phyloP scores from a whole-genome alignment of 2,329 filamentous ascomycete genomes.

The Pseudogymnoascus sp. region DNA sequence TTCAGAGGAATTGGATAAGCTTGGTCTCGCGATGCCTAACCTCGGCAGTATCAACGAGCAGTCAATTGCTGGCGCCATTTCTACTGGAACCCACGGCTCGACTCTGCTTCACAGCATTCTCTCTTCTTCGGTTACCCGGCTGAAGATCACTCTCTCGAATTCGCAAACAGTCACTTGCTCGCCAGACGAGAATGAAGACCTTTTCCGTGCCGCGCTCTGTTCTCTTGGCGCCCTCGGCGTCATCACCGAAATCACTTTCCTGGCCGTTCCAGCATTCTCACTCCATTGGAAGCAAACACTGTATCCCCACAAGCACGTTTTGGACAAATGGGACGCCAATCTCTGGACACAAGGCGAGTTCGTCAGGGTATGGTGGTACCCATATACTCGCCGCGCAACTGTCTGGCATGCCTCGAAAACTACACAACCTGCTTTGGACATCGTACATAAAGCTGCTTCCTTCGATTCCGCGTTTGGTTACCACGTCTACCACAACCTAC shows the following conservation, averaged over 20 bases:
- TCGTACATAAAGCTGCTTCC: conserved; percentile 57
- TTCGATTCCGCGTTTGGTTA: conserved; percentile 80
- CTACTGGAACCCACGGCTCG: conserved; percentile 89
- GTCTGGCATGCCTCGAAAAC: conserved; percentile 86
- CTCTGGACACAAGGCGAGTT: conserved; percentile 86
- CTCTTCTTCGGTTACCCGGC: conserved; percentile 65
- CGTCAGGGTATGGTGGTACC: conserved; percentile 95
- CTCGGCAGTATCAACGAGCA: conserved; percentile 93
- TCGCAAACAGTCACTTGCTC: conserved; percentile 67
- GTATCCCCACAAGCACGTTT: conserved; percentile 60
- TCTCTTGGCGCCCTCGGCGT: conserved; percentile 88
- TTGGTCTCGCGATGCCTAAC: conserved; percentile 81
- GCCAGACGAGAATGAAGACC: conserved; percentile 58
- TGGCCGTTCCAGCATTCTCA: conserved; percentile 73
- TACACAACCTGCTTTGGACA: conserved; percentile 47
- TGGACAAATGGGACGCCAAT: conserved; percentile 63
- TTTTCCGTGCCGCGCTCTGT: conserved; percentile 83
- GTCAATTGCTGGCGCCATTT: conserved; percentile 85
- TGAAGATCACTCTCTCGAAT: conserved; percentile 78
- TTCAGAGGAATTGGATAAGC: conserved; percentile 63
- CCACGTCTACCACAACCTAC: conserved; percentile 84
- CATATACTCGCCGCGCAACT: conserved; percentile 80
- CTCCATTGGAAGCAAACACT: conserved; percentile 81
- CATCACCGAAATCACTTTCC: conserved; percentile 81
- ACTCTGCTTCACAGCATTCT: conserved; percentile 77